Evolutionary conservation across 2,329 filamentous ascomycete genomes (phyloP), one percentile per base, ranked within the genome.

Genomic region (Aspergillus ruber): DNA sequence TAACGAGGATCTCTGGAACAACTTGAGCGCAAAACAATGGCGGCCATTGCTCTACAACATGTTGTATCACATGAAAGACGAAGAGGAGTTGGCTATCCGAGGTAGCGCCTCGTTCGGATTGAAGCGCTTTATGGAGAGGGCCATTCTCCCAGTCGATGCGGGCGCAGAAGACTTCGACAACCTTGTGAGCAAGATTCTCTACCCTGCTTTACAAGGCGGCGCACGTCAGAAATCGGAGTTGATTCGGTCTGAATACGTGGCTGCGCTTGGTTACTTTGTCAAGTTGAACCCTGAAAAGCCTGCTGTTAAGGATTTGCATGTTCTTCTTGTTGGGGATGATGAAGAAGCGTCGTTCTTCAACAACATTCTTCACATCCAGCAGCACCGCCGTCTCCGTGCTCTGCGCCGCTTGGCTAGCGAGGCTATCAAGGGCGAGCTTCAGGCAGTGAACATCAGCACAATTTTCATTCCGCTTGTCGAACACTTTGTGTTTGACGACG

Each of bases 401-500:
- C 74, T 98, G 33, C 83, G 87, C 50, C 79, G 88, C 48, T 75
- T 98, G 10, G 83, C 86, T 47, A 73, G 78, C 7, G 84, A 85
- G 52, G 87, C 88, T 47, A 67, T 74, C 8, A 77, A 77, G 47
- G 76, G 80, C 10, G 76, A 81, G 43, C 74, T 98, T 50, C 79
- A 79, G 51, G 86, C 88, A 59, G 82, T 82, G 45, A 95, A 95
- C 59, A 77, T 95, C 53, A 84, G 85, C 49, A 85, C 91, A 15
- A 86, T 96, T 61, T 88, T 97, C 62, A 81, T 98, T 36, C 94
- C 93, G 0, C 75, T 98, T 17, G 76, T 97, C 8, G 93, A 98
- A 63, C 90, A 96, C 63, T 97, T 96, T 62, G 85, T 96, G 20
- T 91, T 95, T 62, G 86, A 90, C 49, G 25, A 29, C 17, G 82